Evolutionary conservation across 2,329 filamentous ascomycete species (phyloP).

Genomic region (Monilinia laxa): DNA sequence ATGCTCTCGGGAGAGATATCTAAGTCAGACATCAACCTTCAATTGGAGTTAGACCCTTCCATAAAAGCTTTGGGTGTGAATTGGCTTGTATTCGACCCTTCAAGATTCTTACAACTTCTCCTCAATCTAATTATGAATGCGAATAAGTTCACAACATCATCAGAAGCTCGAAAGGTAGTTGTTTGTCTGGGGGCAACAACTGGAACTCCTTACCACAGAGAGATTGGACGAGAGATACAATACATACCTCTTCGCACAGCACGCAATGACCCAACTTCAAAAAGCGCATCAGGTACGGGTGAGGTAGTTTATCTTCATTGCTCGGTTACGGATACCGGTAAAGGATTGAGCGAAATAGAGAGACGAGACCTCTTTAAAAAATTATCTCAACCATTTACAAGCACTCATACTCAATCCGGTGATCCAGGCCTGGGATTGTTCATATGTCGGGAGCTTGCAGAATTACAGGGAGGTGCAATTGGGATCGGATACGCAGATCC

Average conservation of each 20-base stretch:
- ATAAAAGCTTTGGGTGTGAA: not conserved
- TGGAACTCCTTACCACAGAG: slow-evolving; percentile 5
- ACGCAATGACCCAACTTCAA: not conserved
- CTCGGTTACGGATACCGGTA: slow-evolving; percentile 2
- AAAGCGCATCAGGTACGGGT: not conserved
- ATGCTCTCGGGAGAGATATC: slow-evolving; percentile 9
- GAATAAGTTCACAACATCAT: slow-evolving; percentile 1
- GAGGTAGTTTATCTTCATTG: slow-evolving; percentile 13
- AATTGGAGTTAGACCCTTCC: not conserved
- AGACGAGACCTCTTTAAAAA: not conserved
- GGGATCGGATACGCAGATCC: not conserved
- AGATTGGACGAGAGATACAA: not conserved
- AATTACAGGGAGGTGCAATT: slow-evolving; percentile 11
- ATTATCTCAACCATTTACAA: not conserved
- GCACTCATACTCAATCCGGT: not conserved
- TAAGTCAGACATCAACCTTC: not conserved
- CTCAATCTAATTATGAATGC: slow-evolving; percentile 6
- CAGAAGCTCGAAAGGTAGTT: not conserved
- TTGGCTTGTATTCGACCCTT: slow-evolving; percentile 6
- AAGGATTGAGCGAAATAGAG: not conserved
- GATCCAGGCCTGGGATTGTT: not conserved
- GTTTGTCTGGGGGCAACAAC: slow-evolving; percentile 2
- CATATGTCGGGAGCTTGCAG: slow-evolving; percentile 10
- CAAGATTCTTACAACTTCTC: slow-evolving; percentile 10
- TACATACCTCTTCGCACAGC: slow-evolving; percentile 10